These are phyloP conservation scores for Fraxinus albicans DNA, from an alignment of 305 asterid species.

Conservation along the genomic window DNA sequence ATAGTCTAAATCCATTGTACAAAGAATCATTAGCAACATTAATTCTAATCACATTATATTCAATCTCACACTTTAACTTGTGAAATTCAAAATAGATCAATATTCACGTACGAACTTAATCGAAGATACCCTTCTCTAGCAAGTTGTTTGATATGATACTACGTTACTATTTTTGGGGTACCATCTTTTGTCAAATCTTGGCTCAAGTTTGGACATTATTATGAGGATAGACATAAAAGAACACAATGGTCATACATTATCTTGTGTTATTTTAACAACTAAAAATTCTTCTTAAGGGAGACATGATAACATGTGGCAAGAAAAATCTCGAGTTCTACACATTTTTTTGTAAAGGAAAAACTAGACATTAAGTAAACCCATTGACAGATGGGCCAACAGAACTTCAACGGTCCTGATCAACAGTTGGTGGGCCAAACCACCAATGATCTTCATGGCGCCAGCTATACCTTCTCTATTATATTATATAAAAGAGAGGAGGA, in stretches of 20 bases:
- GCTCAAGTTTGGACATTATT: neutral
- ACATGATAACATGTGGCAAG: constrained; percentile 4
- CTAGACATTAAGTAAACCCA: constrained; percentile 43
- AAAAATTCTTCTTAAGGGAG: constrained; percentile 22
- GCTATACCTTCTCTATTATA: constrained; percentile 28
- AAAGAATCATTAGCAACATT: neutral
- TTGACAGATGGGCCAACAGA: constrained; percentile 44
- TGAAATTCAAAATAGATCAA: neutral
- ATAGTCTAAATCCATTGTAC: neutral
- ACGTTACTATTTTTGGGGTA: neutral
- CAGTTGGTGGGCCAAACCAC: constrained; percentile 55
- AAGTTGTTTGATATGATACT: neutral
- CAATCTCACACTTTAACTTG: neutral
- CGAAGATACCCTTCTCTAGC: neutral
- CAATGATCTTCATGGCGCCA: constrained; percentile 79
- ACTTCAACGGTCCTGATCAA: constrained; percentile 51
- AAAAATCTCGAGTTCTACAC: constrained; percentile 17
- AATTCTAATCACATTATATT: neutral
- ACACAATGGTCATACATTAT: constrained; percentile 6
- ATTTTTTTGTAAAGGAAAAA: constrained; percentile 13
- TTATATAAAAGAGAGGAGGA: constrained; percentile 14
- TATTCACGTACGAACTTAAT: neutral
- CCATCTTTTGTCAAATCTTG: neutral
- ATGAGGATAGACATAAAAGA: neutral
- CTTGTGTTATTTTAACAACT: constrained; percentile 5